These are phyloP conservation scores for Phoma sp. DNA, from an alignment of 2,329 filamentous ascomycete genomes.

Conservation along the genomic window DNA sequence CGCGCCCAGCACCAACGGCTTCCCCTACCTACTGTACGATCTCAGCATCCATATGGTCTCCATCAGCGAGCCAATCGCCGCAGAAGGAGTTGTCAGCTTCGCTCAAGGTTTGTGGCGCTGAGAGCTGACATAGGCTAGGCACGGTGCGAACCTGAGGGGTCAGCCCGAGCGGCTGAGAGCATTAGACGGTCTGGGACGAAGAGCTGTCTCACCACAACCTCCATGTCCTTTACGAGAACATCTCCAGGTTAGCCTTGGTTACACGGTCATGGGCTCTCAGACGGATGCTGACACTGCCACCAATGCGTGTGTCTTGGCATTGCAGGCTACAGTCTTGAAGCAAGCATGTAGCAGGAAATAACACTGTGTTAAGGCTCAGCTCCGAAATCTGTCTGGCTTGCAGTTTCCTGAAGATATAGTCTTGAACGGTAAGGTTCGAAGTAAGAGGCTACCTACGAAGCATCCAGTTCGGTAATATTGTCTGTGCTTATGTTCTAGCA, in stretches of 20 bases:
- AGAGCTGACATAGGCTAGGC: conserved; percentile 12
- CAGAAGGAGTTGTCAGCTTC: conserved; percentile 5
- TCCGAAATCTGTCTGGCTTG: not conserved
- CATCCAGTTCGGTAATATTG: not conserved
- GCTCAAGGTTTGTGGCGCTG: conserved; percentile 8
- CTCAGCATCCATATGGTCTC: not conserved
- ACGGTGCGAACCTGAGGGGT: conserved; percentile 12
- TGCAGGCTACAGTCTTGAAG: not conserved
- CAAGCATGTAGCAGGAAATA: not conserved
- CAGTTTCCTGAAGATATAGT: not conserved
- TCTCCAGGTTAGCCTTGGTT: not conserved
- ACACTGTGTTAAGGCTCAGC: conserved; percentile 2
- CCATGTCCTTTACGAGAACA: not conserved
- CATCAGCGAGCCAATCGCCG: not conserved
- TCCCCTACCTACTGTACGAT: not conserved
- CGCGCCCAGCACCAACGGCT: not conserved
- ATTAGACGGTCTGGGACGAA: not conserved
- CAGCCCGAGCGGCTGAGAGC: conserved; percentile 9
- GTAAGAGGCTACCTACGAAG: not conserved
- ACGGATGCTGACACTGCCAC: not conserved
- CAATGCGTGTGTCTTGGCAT: not conserved
- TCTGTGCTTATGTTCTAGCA: not conserved
- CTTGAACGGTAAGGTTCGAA: not conserved
- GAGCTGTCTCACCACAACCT: not conserved
- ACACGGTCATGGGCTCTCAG: not conserved